A percentile compares a stretch with the other conserved stretches of the same genome.
These are phyloP conservation scores for Salvia hispanica DNA, from an alignment of 257 asterid genomes.

Conservation along the genomic window DNA sequence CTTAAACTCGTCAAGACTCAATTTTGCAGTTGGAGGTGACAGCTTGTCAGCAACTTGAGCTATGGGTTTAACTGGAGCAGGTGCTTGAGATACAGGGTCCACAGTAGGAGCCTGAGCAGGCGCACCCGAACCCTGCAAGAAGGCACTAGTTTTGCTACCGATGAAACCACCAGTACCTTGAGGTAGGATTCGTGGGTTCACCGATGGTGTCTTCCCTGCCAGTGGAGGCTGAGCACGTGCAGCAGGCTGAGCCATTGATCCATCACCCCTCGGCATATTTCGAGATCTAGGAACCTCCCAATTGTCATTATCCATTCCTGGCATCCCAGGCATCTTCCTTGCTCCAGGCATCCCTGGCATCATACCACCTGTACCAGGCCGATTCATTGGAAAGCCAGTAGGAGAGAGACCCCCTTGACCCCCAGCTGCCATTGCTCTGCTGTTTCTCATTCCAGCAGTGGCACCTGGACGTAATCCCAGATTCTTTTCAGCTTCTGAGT, in stretches of 20 bases:
- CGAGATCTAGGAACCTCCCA: conserved; percentile 91
- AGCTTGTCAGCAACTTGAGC: conserved; percentile 46
- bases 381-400: conserved; percentile 66
- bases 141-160: conserved; percentile 67
- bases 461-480: conserved; percentile 96
- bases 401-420: conserved; percentile 65
- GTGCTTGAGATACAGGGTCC: conserved; percentile 47
- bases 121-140: conserved; percentile 65
- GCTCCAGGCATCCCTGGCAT: conserved; percentile 99
- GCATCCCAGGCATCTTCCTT: conserved; percentile 84
- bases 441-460: conserved; percentile 76
- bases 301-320: conserved; percentile 69
- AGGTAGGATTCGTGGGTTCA: conserved; percentile 59
- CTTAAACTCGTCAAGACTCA: conserved; percentile 55
- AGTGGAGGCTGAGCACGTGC: conserved; percentile 61
- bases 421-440: conserved; percentile 51
- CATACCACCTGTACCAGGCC: conserved; percentile 91
- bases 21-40: conserved; percentile 39
- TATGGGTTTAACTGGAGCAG: conserved; percentile 33
- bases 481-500: conserved; percentile 88
- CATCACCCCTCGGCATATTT: conserved; percentile 78
- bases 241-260: conserved; percentile 41
- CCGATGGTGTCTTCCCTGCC: conserved; percentile 57
- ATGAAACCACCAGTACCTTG: conserved; percentile 67
- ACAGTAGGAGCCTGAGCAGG: conserved; percentile 42